Base-by-base conservation (phyloP, 176 grass and related monocot genomes). In the Rhynchospora tenuis region DNA sequence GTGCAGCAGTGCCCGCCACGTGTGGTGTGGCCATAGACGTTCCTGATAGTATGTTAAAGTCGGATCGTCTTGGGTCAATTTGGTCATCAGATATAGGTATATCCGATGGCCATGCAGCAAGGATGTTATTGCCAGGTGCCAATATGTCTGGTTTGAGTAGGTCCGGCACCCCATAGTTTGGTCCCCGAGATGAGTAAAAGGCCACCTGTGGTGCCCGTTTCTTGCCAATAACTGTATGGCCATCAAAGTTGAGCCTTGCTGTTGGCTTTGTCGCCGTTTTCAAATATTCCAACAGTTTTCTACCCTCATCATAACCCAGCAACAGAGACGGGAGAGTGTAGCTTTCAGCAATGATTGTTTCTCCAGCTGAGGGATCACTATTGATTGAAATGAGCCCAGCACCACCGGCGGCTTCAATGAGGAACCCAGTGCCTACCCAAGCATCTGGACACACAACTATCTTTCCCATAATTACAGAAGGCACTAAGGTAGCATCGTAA, bases 21-120 rank as follows among this genome's bases (percentile, higher is more conserved):
- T 88, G 86, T 0, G 81, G 86, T 59, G 73, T 84, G 1, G 86
- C 17, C 74, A 84, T 88, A 26, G 82, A 88, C 17, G 87, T 88
- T 5, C 81, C 86, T 5, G 85, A 90, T 2, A 82, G 24, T 48
- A 87, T 83, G 56, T 83, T 87, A 50, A 87, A 87, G 3, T 52
- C 56, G 3, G 31, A 48, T 63, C 52, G 52, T 82, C 78, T 55
- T 1, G 59, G 74, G 59, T 86, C 84, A 10, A 7, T 23, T 0
- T 27, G 8, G 11, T 22, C 1, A 48, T 0, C 43, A 1, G 57
- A 38, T 31, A 68, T 6, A 13, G 73, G 84, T n/a, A 45, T 54
- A 43, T 80, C 84, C 23, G 73, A 56, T 10, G 86, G 86, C 86
- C 86, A 87, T n/a, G 86, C 86, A 1, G 68, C 86, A 19, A 87